These are phyloP conservation scores for Trichophyton mentagrophytes DNA, from an alignment of 2,329 filamentous ascomycete genomes.

Conservation along the genomic window DNA sequence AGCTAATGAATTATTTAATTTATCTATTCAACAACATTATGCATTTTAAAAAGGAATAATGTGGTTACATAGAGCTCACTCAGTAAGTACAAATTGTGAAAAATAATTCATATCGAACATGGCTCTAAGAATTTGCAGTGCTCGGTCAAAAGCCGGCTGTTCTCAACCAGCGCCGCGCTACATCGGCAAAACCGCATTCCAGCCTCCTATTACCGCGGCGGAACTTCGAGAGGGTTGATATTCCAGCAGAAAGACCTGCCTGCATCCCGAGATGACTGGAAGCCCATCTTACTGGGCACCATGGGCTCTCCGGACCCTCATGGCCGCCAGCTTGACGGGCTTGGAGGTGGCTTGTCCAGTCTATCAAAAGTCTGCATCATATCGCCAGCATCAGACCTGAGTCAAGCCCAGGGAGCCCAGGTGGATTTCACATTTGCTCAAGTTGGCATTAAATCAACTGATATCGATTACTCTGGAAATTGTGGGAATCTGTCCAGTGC, in stretches of 20 bases:
- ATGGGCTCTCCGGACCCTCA: conserved; percentile 55
- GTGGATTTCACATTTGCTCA: conserved; percentile 62
- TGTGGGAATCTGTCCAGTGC: conserved; percentile 63
- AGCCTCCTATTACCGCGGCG: conserved; percentile 53
- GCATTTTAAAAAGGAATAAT: neutral
- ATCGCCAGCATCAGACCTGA: conserved; percentile 33
- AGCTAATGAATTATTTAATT: neutral
- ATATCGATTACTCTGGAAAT: conserved; percentile 55
- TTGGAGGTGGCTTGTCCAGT: conserved; percentile 56
- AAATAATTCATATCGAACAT: no score
- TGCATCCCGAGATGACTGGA: conserved; percentile 34
- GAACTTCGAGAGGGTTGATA: conserved; percentile 56
- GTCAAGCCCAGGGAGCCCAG: conserved; percentile 33
- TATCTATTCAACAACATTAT: neutral
- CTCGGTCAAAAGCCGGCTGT: neutral
- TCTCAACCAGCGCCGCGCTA: neutral
- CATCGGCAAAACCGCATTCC: conserved; percentile 26
- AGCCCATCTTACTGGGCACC: conserved; percentile 43
- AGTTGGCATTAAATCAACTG: conserved; percentile 48
- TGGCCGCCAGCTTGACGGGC: conserved; percentile 58
- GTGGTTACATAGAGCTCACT: neutral
- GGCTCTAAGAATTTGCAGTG: neutral
- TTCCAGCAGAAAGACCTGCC: conserved; percentile 44
- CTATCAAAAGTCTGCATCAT: conserved; percentile 61
- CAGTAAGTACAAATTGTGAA: neutral